These are phyloP conservation scores for Fusarium brachygibbosum DNA, from an alignment of 2,329 filamentous ascomycete genomes.

Conservation along the genomic window DNA sequence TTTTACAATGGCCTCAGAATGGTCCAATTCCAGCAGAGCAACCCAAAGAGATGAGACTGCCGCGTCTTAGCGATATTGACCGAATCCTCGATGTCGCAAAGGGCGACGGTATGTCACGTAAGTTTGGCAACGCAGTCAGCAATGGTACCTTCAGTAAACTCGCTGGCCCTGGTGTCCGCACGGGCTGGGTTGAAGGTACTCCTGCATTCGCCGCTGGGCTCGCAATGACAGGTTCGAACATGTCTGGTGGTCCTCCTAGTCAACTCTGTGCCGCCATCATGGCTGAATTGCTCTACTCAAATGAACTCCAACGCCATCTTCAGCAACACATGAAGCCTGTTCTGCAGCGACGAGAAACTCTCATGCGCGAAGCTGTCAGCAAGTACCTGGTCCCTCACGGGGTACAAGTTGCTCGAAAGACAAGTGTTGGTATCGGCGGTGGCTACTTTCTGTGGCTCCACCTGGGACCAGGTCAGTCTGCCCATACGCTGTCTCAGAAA, in stretches of 20 bases:
- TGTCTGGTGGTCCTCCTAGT: constrained; percentile 1
- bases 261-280: constrained; percentile 1
- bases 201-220: not conserved
- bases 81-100: not conserved
- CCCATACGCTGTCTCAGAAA: too few relatives aligned
- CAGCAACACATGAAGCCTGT: too few relatives aligned
- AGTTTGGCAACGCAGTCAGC: not conserved
- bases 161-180: not conserved
- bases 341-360: too few relatives aligned
- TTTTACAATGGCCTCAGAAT: not conserved
- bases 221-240: not conserved
- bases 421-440: too few relatives aligned
- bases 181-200: not conserved
- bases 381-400: too few relatives aligned
- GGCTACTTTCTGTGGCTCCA: too few relatives aligned
- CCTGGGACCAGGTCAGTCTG: too few relatives aligned
- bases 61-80: not conserved
- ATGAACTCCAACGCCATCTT: too few relatives aligned
- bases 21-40: not conserved
- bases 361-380: too few relatives aligned
- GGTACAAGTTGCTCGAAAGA: too few relatives aligned
- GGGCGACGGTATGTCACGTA: not conserved
- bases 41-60: not conserved
- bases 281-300: not conserved
- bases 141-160: constrained; percentile 7